Base-by-base conservation (phyloP, 2,329 filamentous ascomycete species). In the Diaporthe helianthi region DNA sequence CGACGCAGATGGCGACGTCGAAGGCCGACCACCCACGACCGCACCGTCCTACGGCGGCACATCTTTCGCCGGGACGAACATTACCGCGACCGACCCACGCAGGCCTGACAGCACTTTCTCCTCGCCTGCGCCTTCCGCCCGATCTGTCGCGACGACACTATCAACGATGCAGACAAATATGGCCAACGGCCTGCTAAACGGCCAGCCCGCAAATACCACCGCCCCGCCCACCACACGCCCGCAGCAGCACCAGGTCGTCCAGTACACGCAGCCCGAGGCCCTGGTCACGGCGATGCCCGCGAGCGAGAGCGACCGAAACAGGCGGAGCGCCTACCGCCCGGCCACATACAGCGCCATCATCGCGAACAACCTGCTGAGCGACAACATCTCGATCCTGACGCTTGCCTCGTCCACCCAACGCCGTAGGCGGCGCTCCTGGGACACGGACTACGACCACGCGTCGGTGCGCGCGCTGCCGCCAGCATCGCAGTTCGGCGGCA, bases 301-400 rank as follows among this genome's bases (percentile, higher is more conserved):
- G n/a, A 76, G 75, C 69, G 69, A 71, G 44, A 61, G 69, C 63
- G 69, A 71, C 49, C 69, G 69, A 41, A 69, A 64, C 49, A 67
- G 67, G 24, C 69, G 69, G 47, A 76, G 81, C 70, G 73, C 80
- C 76, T 75, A 82, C 64, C 86, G 90, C 74, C 91, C 91, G 2
- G 87, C 89, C 6, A 94, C 92, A 0, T 95, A 95, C 78, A 87
- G 85, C 63, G 88, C 87, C n/a, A 92, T 92, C 1, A 95, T 92
- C 0, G 92, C 93, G 65, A 94, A 94, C 79, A 93, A 93, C 75
- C 85, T 95, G 7, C 83, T 95, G 41, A 93, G 92, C 1, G 93
- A 97, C 78, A 93, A 97, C 77, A 93, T 93, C 26, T 95, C 92
- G 31, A 94, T 97, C 73, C 81, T 97, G 71, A 97, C 93, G 0